Conservation (phyloP, 192 early-diverging fungal genomes). For the Backusella parvicylindrica region DNA sequence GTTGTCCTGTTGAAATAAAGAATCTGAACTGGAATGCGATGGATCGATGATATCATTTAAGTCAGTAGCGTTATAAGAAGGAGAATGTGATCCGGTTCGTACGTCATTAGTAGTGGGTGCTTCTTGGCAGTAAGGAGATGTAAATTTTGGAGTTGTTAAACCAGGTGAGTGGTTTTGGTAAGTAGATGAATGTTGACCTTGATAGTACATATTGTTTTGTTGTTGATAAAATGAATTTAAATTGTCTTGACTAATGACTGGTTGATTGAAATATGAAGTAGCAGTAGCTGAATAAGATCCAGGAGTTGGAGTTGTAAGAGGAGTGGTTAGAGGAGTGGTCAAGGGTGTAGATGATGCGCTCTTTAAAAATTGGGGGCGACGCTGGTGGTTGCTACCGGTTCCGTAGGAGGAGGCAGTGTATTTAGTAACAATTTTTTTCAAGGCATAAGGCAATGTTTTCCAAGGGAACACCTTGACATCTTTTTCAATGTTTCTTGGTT, state of each 20-base stretch:
- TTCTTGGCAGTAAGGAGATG: background rate
- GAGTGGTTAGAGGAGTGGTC: background rate
- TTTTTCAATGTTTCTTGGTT: constrained; percentile 83
- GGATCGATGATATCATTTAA: background rate
- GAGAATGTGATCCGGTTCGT: background rate
- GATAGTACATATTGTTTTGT: background rate
- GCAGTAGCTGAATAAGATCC: background rate
- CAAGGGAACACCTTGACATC: constrained; percentile 84
- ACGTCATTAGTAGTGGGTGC: background rate
- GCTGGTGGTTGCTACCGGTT: background rate
- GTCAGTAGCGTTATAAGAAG: background rate
- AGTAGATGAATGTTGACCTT: background rate
- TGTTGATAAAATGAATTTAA: background rate
- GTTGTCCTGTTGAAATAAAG: background rate
- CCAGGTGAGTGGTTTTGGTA: background rate
- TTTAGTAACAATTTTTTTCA: constrained; percentile 77
- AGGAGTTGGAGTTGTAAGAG: background rate
- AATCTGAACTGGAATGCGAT: background rate
- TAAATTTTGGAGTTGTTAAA: background rate
- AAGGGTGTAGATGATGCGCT: background rate
- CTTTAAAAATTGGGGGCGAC: background rate
- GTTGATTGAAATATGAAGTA: background rate
- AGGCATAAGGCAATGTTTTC: constrained; percentile 60
- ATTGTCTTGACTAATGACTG: background rate
- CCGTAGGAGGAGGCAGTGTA: constrained; percentile 39